Evolutionary conservation across 2,329 filamentous ascomycete genomes (phyloP).

Genomic region (Verruconis gallopava): DNA sequence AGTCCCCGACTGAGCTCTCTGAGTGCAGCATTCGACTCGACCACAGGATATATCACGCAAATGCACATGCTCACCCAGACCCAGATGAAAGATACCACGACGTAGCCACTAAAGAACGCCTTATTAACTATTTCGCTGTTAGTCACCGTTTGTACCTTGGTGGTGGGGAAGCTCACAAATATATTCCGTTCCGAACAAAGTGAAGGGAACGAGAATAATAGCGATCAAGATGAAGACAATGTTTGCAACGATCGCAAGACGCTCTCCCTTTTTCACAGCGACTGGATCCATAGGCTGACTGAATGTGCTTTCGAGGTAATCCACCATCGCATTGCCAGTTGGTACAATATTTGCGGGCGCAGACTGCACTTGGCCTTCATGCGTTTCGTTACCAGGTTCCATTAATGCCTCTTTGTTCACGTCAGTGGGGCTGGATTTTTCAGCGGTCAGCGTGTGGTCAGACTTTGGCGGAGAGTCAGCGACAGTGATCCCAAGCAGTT

Average conservation of each 20-base stretch:
- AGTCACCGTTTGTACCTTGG: not conserved
- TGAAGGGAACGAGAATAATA: conserved; percentile 28
- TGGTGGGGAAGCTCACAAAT: conserved; percentile 15
- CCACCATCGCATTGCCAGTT: conserved; percentile 30
- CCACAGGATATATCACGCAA: conserved; percentile 28
- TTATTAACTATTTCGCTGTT: conserved; percentile 6
- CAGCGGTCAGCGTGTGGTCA: not conserved
- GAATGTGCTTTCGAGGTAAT: conserved; percentile 27
- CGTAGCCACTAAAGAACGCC: conserved; percentile 26
- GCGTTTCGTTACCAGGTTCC: not conserved
- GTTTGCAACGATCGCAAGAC: conserved; percentile 25
- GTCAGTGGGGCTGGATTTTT: not conserved
- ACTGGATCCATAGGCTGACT: conserved; percentile 31
- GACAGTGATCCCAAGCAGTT: too few species aligned
- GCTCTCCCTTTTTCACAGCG: conserved; percentile 23
- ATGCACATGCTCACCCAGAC: conserved; percentile 25
- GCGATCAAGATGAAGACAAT: conserved; percentile 24
- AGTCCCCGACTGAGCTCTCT: conserved; percentile 3
- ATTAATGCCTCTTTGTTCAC: not conserved
- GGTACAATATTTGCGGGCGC: conserved; percentile 16
- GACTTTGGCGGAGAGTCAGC: conserved; percentile 2
- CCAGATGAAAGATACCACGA: conserved; percentile 30
- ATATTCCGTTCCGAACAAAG: conserved; percentile 26
- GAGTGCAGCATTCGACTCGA: conserved; percentile 16
- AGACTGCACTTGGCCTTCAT: not conserved